Conservation (phyloP, 495 filamentous ascomycete species). For the Podospora pseudocomata region DNA sequence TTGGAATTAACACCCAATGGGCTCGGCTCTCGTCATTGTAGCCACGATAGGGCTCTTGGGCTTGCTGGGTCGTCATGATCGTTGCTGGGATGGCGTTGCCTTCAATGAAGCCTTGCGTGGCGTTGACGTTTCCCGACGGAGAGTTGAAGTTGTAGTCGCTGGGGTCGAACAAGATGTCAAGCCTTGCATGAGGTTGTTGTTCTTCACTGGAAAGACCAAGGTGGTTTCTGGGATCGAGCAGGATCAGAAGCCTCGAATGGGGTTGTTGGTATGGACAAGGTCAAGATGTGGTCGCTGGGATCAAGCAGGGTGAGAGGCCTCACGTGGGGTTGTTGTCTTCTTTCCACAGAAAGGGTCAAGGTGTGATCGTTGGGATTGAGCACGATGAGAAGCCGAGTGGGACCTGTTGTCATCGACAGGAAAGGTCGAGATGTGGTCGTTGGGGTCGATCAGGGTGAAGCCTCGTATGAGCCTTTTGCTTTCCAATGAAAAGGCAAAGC, state of each 20-base stretch:
- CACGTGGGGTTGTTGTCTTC: background rate
- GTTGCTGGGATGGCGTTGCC: background rate
- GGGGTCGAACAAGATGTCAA: background rate
- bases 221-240: background rate
- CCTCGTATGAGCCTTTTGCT: background rate
- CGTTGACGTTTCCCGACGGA: background rate
- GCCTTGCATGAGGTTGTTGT: background rate
- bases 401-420: too few relatives aligned
- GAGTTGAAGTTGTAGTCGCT: background rate
- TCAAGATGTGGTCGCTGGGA: background rate
- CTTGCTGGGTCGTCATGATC: background rate
- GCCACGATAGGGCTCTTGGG: background rate
- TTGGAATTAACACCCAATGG: conserved; percentile 16
- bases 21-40: conserved; percentile 9
- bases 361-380: background rate
- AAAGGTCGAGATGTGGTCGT: too few relatives aligned
- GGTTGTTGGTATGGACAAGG: too few relatives aligned
- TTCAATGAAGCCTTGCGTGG: background rate
- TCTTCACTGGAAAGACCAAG: background rate
- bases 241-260: background rate
- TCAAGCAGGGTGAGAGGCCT: background rate
- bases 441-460: background rate
- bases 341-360: background rate
- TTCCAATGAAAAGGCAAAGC: background rate
- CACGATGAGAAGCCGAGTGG: too few relatives aligned